Percentiles rank a stretch among this genome's conserved stretches.
These are phyloP conservation scores for Dillenia turbinata DNA, from an alignment of 164 flowering plant species.

Conservation along the genomic window DNA sequence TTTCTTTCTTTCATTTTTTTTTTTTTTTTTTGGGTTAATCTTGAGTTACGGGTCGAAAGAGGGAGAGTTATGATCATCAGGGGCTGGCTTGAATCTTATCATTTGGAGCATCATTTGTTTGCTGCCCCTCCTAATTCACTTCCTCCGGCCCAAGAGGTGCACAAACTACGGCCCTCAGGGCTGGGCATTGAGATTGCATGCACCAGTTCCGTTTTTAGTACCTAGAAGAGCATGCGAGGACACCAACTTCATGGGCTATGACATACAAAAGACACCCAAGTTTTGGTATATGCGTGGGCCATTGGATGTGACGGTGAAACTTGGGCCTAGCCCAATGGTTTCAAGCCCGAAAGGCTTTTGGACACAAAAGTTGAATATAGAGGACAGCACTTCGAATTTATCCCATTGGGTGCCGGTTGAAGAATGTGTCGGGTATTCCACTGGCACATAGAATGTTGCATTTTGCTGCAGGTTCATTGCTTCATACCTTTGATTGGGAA, in stretches of 20 bases:
- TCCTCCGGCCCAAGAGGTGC: neutral
- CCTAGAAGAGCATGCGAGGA: constrained; percentile 41
- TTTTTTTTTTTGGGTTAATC: too few species aligned
- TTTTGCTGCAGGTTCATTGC: constrained; percentile 35
- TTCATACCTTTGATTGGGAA: constrained; percentile 51
- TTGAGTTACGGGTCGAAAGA: too few species aligned
- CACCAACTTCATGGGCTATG: constrained; percentile 36
- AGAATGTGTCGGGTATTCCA: constrained; percentile 48
- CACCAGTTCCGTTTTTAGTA: constrained; percentile 49
- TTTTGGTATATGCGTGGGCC: constrained; percentile 53
- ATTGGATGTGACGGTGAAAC: constrained; percentile 51
- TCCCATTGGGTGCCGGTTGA: constrained; percentile 63
- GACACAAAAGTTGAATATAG: constrained; percentile 33
- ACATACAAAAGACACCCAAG: constrained; percentile 42
- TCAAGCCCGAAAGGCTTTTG: constrained; percentile 53
- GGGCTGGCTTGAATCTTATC: too few species aligned
- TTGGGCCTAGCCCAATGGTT: constrained; percentile 41
- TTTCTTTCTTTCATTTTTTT: too few species aligned
- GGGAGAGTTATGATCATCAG: too few species aligned
- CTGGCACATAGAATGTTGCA: constrained; percentile 36
- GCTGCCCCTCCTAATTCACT: neutral
- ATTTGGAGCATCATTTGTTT: too few species aligned
- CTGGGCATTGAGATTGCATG: constrained; percentile 47
- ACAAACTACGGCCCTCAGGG: constrained; percentile 25
- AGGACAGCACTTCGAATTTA: constrained; percentile 38